Base-by-base conservation (phyloP, 1,284 basidiomycete species). In the Malassezia brasiliensis region DNA sequence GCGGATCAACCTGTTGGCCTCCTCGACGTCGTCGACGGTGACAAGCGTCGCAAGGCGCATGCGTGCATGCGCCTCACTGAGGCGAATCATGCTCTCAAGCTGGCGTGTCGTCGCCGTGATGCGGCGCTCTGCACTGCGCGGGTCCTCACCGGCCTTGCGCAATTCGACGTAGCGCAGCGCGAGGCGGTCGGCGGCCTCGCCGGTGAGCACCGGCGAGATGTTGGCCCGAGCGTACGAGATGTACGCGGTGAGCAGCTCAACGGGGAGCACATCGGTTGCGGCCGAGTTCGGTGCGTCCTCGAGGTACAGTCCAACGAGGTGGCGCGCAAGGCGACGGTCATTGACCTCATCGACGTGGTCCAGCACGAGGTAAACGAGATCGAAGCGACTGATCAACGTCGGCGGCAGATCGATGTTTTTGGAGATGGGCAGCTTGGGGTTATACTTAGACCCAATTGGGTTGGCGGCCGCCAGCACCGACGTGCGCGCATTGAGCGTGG, bases 101-200 rank as follows among this genome's bases (percentile, higher is more conserved):
- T 98, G 93, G 50, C 93, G 83, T 0, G 94, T 96, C 30, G 93
- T 98, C 1, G 94, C 93, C 0, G 94, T 98, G 76, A 98, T 98
- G 11, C 93, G 84, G 68, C 89, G 87, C 76, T 96, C 91, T 56
- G 82, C 82, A 1, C 83, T 83, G 45, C 71, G 67, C 20, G 89
- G 83, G 2, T 88, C 85, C 74, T 96, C 90, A 32, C 67, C 67
- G 61, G 88, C 85, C 75, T 88, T 88, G 52, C 93, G 86, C 80
- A 98, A 86, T 63, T 87, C 86, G 56, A 96, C 90, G 76, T 98
- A 98, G 40, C 85, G 85, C 2, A 80, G 77, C 15, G 96, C 88
- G 50, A 98, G 85, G 59, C 89, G 88, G 41, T 84, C 78, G 0
- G 85, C 83, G 0, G 93, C 94, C 37, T 82, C 85, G 67, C 89